Conservation (phyloP, 202 grass and related monocot genomes). For the Carex sylvatica region DNA sequence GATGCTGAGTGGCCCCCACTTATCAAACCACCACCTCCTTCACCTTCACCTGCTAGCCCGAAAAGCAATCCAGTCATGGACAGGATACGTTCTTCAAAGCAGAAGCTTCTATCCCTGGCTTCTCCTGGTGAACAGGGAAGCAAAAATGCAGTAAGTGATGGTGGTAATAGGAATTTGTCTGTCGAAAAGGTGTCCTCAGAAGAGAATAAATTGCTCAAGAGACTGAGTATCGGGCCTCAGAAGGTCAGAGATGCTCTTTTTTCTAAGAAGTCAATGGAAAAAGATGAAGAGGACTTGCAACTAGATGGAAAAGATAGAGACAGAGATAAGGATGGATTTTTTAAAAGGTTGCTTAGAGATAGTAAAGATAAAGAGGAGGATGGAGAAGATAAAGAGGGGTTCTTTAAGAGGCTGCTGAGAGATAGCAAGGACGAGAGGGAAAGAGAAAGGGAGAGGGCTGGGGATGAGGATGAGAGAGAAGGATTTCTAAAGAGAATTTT, state of each 20-base stretch:
- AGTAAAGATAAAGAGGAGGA: constrained; percentile 83
- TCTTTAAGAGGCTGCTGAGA: constrained; percentile 82
- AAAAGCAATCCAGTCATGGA: constrained; percentile 76
- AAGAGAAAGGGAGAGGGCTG: constrained; percentile 60
- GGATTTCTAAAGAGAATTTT: constrained; percentile 77
- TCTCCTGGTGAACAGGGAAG: constrained; percentile 43
- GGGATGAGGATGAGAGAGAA: constrained; percentile 74
- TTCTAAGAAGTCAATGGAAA: constrained; percentile 74
- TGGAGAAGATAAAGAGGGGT: constrained; percentile 67
- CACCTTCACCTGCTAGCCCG: constrained; percentile 45
- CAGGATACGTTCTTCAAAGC: constrained; percentile 88
- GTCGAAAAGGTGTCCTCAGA: constrained; percentile 47
- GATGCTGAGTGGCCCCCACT: constrained; percentile 74
- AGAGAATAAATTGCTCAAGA: constrained; percentile 89
- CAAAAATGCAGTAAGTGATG: constrained; percentile 32
- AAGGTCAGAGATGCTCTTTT: constrained; percentile 83
- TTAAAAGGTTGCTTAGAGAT: constrained; percentile 79
- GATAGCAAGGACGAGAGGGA: constrained; percentile 84
- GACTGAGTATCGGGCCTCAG: constrained; percentile 69
- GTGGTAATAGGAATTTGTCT: constrained; percentile 33
- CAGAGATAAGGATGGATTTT: constrained; percentile 83
- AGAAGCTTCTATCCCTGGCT: constrained; percentile 71
- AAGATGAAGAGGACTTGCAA: constrained; percentile 53
- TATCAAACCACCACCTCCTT: constrained; percentile 35
- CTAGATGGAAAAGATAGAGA: constrained; percentile 40